Percentiles rank a stretch among this genome's conserved stretches.
phyloP scores from a whole-genome alignment of 2,329 filamentous ascomycete species.

The Coniochaeta prunicola region DNA sequence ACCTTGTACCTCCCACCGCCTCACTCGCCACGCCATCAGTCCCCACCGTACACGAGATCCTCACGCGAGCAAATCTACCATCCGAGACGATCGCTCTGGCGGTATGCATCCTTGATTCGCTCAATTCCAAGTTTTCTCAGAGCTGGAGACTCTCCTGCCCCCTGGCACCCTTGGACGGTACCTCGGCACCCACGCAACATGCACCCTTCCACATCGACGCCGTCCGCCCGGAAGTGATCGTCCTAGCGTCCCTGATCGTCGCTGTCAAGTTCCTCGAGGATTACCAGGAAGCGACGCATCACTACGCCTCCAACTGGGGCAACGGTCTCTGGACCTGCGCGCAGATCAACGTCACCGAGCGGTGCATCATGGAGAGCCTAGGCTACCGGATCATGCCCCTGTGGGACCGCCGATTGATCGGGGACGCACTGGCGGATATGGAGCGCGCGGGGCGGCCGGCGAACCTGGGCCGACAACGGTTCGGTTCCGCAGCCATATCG shows the following conservation, averaged over 20 bases:
- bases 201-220: slow-evolving; percentile 49
- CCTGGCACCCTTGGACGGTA: slow-evolving; percentile 30
- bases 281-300: slow-evolving; percentile 42
- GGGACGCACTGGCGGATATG: slow-evolving; percentile 57
- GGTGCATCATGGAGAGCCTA: slow-evolving; percentile 57
- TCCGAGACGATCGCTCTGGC: slow-evolving; percentile 57
- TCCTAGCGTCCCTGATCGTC: slow-evolving; percentile 55
- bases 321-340: slow-evolving; percentile 48
- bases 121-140: slow-evolving; percentile 55
- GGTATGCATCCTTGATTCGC: slow-evolving; percentile 59
- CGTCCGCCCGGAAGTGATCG: slow-evolving; percentile 54
- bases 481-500: neutral
- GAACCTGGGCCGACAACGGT: slow-evolving; percentile 9
- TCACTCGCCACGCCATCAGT: slow-evolving; percentile 53
- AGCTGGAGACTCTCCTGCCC: slow-evolving; percentile 56
- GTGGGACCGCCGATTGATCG: slow-evolving; percentile 47
- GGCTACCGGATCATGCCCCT: slow-evolving; percentile 57
- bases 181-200: slow-evolving; percentile 25
- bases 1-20: slow-evolving; percentile 56
- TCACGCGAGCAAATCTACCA: slow-evolving; percentile 49
- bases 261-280: slow-evolving; percentile 62
- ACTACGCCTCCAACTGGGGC: slow-evolving; percentile 49
- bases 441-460: slow-evolving; percentile 40
- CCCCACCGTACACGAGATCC: slow-evolving; percentile 51
- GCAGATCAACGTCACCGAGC: slow-evolving; percentile 58